Conservation (phyloP, 139 green algal genomes). For the Auxenochlorella protothecoides region DNA sequence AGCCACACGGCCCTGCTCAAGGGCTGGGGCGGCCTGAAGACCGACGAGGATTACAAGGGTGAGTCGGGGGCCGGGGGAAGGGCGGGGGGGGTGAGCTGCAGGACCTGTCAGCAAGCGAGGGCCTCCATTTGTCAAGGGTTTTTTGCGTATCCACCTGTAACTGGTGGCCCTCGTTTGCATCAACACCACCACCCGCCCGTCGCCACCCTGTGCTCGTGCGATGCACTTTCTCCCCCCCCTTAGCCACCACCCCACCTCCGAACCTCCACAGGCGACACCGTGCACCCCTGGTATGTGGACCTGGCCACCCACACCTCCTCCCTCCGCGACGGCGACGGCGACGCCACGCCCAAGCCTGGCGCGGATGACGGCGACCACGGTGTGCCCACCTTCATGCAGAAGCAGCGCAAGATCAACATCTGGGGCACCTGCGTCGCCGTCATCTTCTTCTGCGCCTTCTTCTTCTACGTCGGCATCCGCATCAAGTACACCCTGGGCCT, state of each 20-base stretch:
- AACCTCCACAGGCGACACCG: constrained; percentile 12
- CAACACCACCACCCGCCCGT: too few species aligned
- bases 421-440: constrained; percentile 24
- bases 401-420: constrained; percentile 27
- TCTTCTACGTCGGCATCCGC: constrained; percentile 38
- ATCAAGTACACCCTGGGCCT: constrained; percentile 43
- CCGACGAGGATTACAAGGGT: constrained; percentile 18
- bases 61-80: neutral
- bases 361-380: neutral
- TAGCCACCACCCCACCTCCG: neutral
- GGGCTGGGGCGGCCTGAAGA: neutral
- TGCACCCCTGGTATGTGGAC: constrained; percentile 19
- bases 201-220: too few species aligned
- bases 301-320: neutral
- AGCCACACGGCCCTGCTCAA: constrained; percentile 4
- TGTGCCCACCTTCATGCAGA: constrained; percentile 4
- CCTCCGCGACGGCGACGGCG: neutral
- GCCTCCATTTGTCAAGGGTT: too few species aligned
- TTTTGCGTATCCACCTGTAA: too few species aligned
- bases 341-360: neutral
- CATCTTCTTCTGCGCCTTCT: constrained; percentile 30
- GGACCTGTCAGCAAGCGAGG: too few species aligned
- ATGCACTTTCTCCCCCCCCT: too few species aligned
- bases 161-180: too few species aligned
- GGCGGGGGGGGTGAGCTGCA: too few species aligned